A percentile compares a stretch with the other conserved stretches of the same genome.
phyloP scores from a whole-genome alignment of 441 rosid species.

The Corymbia citriodora region DNA sequence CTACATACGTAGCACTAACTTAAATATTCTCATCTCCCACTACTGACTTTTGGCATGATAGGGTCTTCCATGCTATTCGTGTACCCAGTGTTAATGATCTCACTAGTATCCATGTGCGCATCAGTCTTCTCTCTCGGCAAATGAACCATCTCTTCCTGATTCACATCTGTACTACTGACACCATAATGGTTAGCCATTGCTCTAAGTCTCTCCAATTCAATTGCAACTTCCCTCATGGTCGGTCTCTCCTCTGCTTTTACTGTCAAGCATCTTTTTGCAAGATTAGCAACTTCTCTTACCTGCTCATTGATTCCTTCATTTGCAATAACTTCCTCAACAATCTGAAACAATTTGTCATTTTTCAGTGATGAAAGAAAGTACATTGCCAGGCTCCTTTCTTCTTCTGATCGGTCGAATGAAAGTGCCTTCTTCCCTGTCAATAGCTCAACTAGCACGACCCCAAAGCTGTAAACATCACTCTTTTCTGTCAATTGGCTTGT shows the following conservation, averaged over 20 bases:
- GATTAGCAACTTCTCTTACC: fast-evolving
- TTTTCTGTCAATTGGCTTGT: not conserved
- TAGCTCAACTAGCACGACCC: not conserved
- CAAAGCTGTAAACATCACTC: not conserved
- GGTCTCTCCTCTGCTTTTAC: not conserved
- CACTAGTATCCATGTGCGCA: not conserved
- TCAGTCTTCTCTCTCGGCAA: fast-evolving
- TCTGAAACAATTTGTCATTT: fast-evolving
- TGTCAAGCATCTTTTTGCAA: not conserved
- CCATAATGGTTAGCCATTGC: fast-evolving
- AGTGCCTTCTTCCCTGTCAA: not conserved
- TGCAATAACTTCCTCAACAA: not conserved
- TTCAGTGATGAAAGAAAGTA: not conserved
- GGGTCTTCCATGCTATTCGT: not conserved
- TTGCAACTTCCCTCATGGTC: not conserved
- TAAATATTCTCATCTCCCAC: not conserved
- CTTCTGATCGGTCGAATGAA: fast-evolving
- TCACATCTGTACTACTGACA: fast-evolving
- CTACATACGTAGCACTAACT: fast-evolving
- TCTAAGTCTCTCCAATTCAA: not conserved
- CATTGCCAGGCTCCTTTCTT: not conserved
- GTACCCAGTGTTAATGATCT: not conserved
- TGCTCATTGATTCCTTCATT: not conserved
- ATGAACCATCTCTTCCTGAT: not conserved
- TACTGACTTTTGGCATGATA: not conserved